These are phyloP conservation scores for Knoxia roxburghii DNA, from an alignment of 257 asterid genomes.

Conservation along the genomic window DNA sequence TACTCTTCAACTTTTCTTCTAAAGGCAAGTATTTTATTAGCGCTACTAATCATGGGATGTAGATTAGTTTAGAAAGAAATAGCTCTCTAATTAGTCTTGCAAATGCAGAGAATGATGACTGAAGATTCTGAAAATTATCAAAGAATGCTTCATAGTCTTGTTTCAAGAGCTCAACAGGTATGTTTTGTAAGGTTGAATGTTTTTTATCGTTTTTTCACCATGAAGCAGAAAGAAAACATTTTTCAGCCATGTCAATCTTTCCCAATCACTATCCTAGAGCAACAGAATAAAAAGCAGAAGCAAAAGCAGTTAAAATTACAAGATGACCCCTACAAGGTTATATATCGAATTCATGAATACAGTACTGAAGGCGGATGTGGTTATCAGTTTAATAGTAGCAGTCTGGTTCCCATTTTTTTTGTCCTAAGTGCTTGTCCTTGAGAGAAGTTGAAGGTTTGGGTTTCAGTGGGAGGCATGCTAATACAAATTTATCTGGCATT, in stretches of 20 bases:
- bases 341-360: background rate
- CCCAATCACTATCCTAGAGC: no score
- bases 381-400: background rate
- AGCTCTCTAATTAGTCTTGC: slow-evolving; percentile 13
- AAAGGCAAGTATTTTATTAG: slow-evolving; percentile 56
- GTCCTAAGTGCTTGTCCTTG: background rate
- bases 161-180: slow-evolving; percentile 98
- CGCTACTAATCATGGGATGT: slow-evolving; percentile 21
- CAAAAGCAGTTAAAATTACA: background rate
- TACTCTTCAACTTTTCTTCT: slow-evolving; percentile 96
- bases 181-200: background rate
- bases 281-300: background rate
- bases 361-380: background rate
- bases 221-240: no score
- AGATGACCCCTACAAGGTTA: background rate
- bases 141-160: slow-evolving; percentile 90
- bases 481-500: background rate
- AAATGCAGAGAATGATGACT: slow-evolving; percentile 93
- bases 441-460: background rate
- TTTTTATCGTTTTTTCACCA: background rate
- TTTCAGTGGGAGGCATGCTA: background rate
- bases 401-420: background rate
- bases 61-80: background rate
- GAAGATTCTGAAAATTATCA: slow-evolving; percentile 92
- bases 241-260: background rate